Evolutionary conservation across 805 yeast genomes (phyloP).

Genomic region (Zygosaccharomyces pseudorouxii): DNA sequence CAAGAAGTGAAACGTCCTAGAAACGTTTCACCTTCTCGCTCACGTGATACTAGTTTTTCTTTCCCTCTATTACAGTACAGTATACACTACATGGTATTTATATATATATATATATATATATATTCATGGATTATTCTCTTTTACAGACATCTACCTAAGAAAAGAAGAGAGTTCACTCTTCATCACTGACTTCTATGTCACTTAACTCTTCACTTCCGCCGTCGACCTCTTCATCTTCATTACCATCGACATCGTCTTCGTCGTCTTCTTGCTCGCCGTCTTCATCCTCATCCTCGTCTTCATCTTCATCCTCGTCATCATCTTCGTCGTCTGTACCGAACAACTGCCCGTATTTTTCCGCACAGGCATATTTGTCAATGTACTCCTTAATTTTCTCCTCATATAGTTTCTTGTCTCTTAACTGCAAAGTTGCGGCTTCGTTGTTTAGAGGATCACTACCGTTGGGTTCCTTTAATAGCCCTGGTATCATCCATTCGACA

Average conservation of each 20-base stretch:
- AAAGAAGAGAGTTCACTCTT: slow-evolving; percentile 11
- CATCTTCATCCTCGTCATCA: slow-evolving; percentile 29
- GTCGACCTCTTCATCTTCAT: slow-evolving; percentile 15
- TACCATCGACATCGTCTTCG: slow-evolving; percentile 11
- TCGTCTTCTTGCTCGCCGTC: slow-evolving; percentile 11
- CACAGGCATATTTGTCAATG: slow-evolving; percentile 64
- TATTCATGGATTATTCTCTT: not conserved
- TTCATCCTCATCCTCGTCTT: slow-evolving; percentile 26
- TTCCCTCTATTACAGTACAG: no score
- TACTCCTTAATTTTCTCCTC: slow-evolving; percentile 65
- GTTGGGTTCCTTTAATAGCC: slow-evolving; percentile 84
- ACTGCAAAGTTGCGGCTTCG: slow-evolving; percentile 77
- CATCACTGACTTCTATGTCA: slow-evolving; percentile 31
- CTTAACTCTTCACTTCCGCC: slow-evolving; percentile 27
- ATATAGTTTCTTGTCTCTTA: slow-evolving; percentile 63
- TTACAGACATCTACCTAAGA: not conserved
- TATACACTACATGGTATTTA: not conserved
- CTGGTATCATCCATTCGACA: slow-evolving; percentile 91
- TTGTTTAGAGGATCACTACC: slow-evolving; percentile 91
- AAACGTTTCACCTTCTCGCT: not conserved
- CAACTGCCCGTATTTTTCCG: slow-evolving; percentile 36
- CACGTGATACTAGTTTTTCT: no score
- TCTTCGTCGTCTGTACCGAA: slow-evolving; percentile 46
- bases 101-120: not conserved
- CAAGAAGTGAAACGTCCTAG: not conserved